Conservation (phyloP, 345 rosid species). For the Hypericum androsaemum region DNA sequence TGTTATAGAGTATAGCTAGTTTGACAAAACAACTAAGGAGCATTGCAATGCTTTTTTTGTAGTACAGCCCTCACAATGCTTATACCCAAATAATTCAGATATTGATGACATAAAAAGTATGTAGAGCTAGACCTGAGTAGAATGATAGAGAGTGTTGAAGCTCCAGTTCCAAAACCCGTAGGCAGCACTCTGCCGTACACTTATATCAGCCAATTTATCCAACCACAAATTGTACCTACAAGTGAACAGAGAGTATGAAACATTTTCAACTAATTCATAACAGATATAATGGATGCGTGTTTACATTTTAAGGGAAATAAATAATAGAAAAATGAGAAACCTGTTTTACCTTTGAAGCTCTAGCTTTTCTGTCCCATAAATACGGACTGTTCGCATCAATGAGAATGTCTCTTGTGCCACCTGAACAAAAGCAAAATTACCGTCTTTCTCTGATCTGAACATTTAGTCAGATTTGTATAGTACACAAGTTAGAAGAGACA, state of each 20-base stretch:
- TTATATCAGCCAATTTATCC: conserved; percentile 67
- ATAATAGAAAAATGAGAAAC: too few species aligned
- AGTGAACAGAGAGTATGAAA: conserved; percentile 6
- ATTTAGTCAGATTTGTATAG: conserved; percentile 3
- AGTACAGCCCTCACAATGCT: too few species aligned
- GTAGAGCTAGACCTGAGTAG: conserved; percentile 59
- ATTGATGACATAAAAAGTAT: conserved; percentile 1
- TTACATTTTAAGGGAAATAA: too few species aligned
- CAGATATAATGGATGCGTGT: too few species aligned
- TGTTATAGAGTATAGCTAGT: too few species aligned
- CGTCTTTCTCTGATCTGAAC: neutral
- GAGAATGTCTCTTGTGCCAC: conserved; percentile 98
- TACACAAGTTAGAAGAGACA: conserved; percentile 13
- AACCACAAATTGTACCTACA: conserved; percentile 74
- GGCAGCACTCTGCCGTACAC: conserved; percentile 94
- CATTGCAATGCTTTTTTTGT: too few species aligned
- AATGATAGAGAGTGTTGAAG: conserved; percentile 85
- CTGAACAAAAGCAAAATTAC: conserved; percentile 24
- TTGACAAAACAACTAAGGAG: too few species aligned
- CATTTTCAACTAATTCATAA: too few species aligned
- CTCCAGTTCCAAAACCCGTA: conserved; percentile 87
- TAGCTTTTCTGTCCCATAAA: conserved; percentile 82
- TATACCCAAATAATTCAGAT: too few species aligned
- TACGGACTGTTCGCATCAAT: conserved; percentile 92
- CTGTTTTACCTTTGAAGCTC: conserved; percentile 58